Evolutionary conservation across 1,284 basidiomycete genomes (phyloP), one percentile per base, ranked within the genome.

Genomic region (Farysia itapuensis): DNA sequence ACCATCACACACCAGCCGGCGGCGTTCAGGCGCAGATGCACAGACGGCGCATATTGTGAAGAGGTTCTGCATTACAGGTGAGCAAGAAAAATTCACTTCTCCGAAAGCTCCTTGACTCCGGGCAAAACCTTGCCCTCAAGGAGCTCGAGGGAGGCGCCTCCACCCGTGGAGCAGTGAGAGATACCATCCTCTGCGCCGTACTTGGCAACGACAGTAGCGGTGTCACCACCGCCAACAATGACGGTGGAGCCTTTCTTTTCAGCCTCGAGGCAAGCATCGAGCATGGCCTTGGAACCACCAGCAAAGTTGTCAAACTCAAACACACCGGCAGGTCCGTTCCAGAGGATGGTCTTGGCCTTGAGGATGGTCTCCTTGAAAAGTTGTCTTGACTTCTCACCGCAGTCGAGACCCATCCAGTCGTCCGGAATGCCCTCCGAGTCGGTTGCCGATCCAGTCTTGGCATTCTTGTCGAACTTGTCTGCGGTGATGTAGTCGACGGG

Each of bases 281-380:
- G 85, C 49, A 96, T 85, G 15, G 86, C 80, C 77, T 85, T 84
- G 15, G 92, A 95, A 35, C 93, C 94, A 32, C 81, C 81, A 8
- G 92, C 88, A 72, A 97, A 98, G 35, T 85, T 85, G 39, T 88
- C 84, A 82, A 97, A 95, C 79, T 98, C 94, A 78, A 98, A 98
- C 24, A 98, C 94, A 72, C 94, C 94, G 34, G 94, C 89, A 30
- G 94, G 93, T 20, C 74, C 94, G 78, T 98, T 98, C 93, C 94
- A 98, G 51, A 98, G 86, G 78, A 98, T 93, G 35, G 95, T 98
- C 84, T 93, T 97, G 58, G 91, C 82, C 74, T 89, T 85, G 45
- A 86, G 78, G 51, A 97, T 92, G 19, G 91, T 85, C 69, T 86
- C 75, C 39, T 81, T 82, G 82, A 88, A 98, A 54, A 89, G 80